Conservation (phyloP, 257 asterid genomes). For the Paulownia fortunei region DNA sequence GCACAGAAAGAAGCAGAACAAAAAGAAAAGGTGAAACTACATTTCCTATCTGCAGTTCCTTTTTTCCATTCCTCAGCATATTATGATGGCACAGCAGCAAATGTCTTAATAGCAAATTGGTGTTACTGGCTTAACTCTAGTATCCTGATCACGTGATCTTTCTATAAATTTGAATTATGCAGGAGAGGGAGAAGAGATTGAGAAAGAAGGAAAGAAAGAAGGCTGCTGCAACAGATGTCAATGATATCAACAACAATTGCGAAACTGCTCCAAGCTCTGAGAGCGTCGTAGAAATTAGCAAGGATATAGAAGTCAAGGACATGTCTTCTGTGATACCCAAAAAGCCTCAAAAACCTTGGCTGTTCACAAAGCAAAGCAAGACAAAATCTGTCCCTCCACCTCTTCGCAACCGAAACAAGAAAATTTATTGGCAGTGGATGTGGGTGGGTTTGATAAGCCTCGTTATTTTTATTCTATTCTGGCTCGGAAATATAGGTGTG, state of each 20-base stretch:
- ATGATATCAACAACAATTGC: conserved; percentile 42
- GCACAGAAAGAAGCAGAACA: conserved; percentile 79
- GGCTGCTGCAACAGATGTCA: conserved; percentile 47
- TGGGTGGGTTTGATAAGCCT: conserved; percentile 60
- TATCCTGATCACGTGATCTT: background rate
- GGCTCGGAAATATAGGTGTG: conserved; percentile 78
- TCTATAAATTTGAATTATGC: conserved; percentile 30
- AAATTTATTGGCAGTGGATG: conserved; percentile 77
- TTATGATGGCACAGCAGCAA: too few relatives aligned
- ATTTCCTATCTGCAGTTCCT: background rate
- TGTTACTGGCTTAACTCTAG: background rate
- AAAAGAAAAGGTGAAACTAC: conserved; percentile 63
- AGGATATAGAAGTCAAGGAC: conserved; percentile 59
- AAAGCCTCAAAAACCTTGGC: conserved; percentile 50
- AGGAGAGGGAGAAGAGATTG: conserved; percentile 92
- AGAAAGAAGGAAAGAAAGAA: conserved; percentile 89
- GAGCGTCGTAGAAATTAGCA: conserved; percentile 40
- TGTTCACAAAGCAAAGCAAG: conserved; percentile 62
- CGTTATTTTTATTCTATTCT: conserved; percentile 58
- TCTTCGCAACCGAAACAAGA: conserved; percentile 79
- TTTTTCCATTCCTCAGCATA: background rate
- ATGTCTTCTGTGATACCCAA: conserved; percentile 30
- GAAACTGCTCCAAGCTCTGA: conserved; percentile 57
- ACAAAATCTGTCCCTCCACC: conserved; percentile 76
- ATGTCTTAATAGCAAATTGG: background rate